phyloP scores from a whole-genome alignment of 2,329 filamentous ascomycete species.

The Lachnellula subtilissima region DNA sequence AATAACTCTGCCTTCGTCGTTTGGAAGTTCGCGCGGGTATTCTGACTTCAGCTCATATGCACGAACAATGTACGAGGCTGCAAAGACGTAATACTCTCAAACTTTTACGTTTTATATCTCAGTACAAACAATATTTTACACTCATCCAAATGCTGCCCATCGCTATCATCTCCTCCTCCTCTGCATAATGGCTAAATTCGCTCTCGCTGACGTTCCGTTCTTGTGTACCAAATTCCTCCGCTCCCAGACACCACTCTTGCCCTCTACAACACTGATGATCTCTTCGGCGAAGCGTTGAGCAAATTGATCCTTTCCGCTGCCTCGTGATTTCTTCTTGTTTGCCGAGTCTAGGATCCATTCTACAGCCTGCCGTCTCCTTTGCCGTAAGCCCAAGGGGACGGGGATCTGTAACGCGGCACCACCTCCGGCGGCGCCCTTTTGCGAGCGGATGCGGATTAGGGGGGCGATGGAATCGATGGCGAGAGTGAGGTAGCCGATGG shows the following conservation, averaged over 20 bases:
- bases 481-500: slow-evolving; percentile 80
- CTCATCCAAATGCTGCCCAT: not conserved
- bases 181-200: slow-evolving; percentile 54
- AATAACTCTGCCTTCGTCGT: not conserved
- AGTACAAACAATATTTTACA: slow-evolving; percentile 19
- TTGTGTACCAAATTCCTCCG: slow-evolving; percentile 74
- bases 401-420: slow-evolving; percentile 81
- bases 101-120: not conserved
- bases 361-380: slow-evolving; percentile 74
- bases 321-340: slow-evolving; percentile 68
- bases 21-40: not conserved
- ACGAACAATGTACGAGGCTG: not conserved
- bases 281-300: slow-evolving; percentile 79
- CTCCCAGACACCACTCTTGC: slow-evolving; percentile 79
- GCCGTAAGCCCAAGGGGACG: slow-evolving; percentile 66
- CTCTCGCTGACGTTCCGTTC: slow-evolving; percentile 69
- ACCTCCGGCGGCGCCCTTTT: slow-evolving; percentile 78
- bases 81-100: not conserved
- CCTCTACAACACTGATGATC: slow-evolving; percentile 82
- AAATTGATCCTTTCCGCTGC: slow-evolving; percentile 67
- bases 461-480: slow-evolving; percentile 92
- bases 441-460: slow-evolving; percentile 70
- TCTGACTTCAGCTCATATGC: not conserved
- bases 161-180: slow-evolving; percentile 27
- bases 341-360: slow-evolving; percentile 87